Percentiles rank a stretch among this genome's conserved stretches.
These are phyloP conservation scores for Magnolia kwangsiensis DNA, from an alignment of 164 flowering plant species.

Conservation along the genomic window DNA sequence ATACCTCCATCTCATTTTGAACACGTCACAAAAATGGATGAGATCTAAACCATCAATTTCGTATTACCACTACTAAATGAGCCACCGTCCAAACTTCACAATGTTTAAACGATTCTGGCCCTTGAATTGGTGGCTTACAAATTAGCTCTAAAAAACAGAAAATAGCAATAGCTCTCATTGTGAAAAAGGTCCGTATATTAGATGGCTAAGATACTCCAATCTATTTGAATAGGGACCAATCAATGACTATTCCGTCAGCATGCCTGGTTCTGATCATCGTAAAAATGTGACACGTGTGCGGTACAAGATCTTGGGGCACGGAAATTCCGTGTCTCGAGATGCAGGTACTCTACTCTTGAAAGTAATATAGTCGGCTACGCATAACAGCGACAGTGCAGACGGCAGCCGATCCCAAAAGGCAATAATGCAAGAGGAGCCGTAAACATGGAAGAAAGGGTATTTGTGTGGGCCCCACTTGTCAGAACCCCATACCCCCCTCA, in stretches of 20 bases:
- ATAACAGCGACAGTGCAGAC: constrained; percentile 5
- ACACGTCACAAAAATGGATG: too few species aligned
- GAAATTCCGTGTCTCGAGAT: neutral
- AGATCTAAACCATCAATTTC: too few species aligned
- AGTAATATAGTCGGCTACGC: neutral
- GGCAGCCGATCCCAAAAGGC: constrained; percentile 3
- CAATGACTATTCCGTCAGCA: neutral
- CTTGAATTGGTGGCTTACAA: too few species aligned
- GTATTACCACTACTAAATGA: too few species aligned
- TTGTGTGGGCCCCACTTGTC: neutral
- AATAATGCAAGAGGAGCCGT: constrained; percentile 6
- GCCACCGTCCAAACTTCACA: too few species aligned
- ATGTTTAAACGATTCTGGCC: too few species aligned
- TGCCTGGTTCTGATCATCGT: neutral
- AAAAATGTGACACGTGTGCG: neutral
- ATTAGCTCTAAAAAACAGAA: too few species aligned
- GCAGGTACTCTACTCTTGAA: neutral
- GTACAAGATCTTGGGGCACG: neutral
- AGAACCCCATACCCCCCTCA: neutral
- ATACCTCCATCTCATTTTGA: too few species aligned
- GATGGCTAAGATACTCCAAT: neutral
- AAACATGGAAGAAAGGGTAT: neutral
- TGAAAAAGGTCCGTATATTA: too few species aligned
- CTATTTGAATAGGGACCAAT: neutral
- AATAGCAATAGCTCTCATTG: too few species aligned